A percentile compares a stretch with the other conserved stretches of the same genome.
These are phyloP conservation scores for Penicillium vulpinum DNA, from an alignment of 2,329 filamentous ascomycete species.

Conservation along the genomic window DNA sequence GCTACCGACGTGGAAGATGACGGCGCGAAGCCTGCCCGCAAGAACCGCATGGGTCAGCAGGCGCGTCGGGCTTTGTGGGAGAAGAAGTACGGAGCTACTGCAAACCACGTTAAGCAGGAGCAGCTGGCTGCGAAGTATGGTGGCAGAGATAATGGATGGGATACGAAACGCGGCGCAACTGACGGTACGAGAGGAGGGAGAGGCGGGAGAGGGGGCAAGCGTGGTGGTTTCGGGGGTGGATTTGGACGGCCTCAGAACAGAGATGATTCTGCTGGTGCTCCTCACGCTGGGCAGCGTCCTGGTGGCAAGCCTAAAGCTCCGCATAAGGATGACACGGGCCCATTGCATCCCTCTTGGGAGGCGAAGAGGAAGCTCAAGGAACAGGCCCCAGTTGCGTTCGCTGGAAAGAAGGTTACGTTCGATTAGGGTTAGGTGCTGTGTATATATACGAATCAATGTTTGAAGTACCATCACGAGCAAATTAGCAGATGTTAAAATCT, in stretches of 20 bases:
- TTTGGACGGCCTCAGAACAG: conserved; percentile 12
- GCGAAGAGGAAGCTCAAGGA: conserved; percentile 62
- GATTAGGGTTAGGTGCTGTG: conserved; percentile 45
- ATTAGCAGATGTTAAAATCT: background rate
- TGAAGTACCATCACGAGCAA: background rate
- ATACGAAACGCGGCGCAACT: conserved; percentile 58
- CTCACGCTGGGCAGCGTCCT: conserved; percentile 21
- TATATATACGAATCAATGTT: conserved; percentile 6
- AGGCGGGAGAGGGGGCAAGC: conserved; percentile 27
- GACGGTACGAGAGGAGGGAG: conserved; percentile 23
- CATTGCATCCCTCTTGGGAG: conserved; percentile 65
- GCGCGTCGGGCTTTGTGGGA: conserved; percentile 63
- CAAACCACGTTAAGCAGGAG: conserved; percentile 58
- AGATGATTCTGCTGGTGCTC: conserved; percentile 7
- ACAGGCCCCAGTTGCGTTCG: conserved; percentile 51
- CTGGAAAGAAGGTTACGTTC: conserved; percentile 64
- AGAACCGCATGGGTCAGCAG: conserved; percentile 64
- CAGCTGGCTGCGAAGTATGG: conserved; percentile 31
- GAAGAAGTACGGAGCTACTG: conserved; percentile 59
- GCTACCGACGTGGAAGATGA: conserved; percentile 46
- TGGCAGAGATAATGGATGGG: conserved; percentile 58
- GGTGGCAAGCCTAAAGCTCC: conserved; percentile 24
- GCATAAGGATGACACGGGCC: conserved; percentile 49
- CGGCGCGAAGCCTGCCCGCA: conserved; percentile 46
- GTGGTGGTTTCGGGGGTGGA: conserved; percentile 17